Evolutionary conservation across 805 yeast genomes (phyloP).

Genomic region (Ogataea corticis): DNA sequence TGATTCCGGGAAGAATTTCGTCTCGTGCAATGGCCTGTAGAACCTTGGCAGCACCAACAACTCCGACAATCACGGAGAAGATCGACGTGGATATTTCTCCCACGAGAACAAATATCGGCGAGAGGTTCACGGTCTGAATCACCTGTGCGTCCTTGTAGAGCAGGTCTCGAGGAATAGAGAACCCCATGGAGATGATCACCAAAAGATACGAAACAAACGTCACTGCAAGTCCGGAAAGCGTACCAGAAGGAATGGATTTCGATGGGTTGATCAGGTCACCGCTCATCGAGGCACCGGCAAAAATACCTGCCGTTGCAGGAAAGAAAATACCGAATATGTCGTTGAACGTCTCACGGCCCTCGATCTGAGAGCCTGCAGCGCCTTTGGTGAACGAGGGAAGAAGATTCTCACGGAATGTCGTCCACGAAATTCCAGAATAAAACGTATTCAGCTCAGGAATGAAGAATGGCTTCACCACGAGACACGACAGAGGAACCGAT

Average conservation of each 20-base stretch:
- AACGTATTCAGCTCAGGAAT: slow-evolving; percentile 46
- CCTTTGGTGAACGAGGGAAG: slow-evolving; percentile 81
- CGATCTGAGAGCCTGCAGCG: slow-evolving; percentile 83
- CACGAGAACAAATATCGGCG: slow-evolving; percentile 64
- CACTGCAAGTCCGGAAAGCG: slow-evolving; percentile 74
- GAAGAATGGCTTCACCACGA: slow-evolving; percentile 64
- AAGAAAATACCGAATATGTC: slow-evolving; percentile 92
- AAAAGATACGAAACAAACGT: slow-evolving; percentile 75
- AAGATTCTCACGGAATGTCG: slow-evolving; percentile 63
- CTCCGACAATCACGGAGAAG: slow-evolving; percentile 92
- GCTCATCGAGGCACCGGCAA: slow-evolving; percentile 99
- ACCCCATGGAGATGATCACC: slow-evolving; percentile 82
- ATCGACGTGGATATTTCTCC: slow-evolving; percentile 94
- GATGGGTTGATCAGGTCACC: slow-evolving; percentile 90
- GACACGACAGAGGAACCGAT: slow-evolving; percentile 77
- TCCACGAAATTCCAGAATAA: slow-evolving; percentile 77
- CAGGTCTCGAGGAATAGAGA: slow-evolving; percentile 76
- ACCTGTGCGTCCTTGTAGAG: slow-evolving; percentile 80
- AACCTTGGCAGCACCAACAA: slow-evolving; percentile 92
- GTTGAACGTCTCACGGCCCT: slow-evolving; percentile 69
- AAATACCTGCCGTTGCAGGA: slow-evolving; percentile 98
- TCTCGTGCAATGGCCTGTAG: slow-evolving; percentile 91
- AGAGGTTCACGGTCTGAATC: slow-evolving; percentile 75
- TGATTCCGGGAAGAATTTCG: slow-evolving; percentile 77
- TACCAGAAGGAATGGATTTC: slow-evolving; percentile 89